Percentiles rank a stretch among this genome's conserved stretches.
Evolutionary conservation across 2,329 filamentous ascomycete genomes (phyloP).

Genomic region (Arachnomyces sp.): DNA sequence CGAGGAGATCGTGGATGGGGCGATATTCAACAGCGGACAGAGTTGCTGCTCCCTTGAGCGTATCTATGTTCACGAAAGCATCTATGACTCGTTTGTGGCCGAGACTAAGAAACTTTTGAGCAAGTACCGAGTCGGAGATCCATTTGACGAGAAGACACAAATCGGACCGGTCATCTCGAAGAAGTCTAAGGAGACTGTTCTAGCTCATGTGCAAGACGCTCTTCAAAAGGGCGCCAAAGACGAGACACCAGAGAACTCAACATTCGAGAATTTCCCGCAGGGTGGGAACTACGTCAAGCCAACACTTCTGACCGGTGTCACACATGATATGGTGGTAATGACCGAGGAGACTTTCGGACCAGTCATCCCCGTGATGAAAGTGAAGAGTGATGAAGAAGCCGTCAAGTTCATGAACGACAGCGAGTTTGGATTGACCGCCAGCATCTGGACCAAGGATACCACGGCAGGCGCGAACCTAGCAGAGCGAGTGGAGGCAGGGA

Average conservation of each 20-base stretch:
- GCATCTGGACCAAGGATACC: slow-evolving; percentile 90
- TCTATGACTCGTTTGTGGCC: slow-evolving; percentile 75
- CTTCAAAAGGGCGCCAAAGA: slow-evolving; percentile 76
- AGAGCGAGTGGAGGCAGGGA: slow-evolving; percentile 80
- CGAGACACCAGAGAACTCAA: slow-evolving; percentile 71
- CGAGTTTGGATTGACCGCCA: slow-evolving; percentile 90
- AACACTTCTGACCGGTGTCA: slow-evolving; percentile 70
- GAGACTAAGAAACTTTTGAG: slow-evolving; percentile 72
- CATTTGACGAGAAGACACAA: slow-evolving; percentile 68
- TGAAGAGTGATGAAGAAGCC: slow-evolving; percentile 72
- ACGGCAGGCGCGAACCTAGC: slow-evolving; percentile 66
- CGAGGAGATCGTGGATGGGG: slow-evolving; percentile 88
- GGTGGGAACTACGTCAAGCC: slow-evolving; percentile 85
- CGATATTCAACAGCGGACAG: slow-evolving; percentile 98
- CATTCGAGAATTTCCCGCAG: slow-evolving; percentile 63
- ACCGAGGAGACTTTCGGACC: slow-evolving; percentile 92
- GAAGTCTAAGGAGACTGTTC: slow-evolving; percentile 66
- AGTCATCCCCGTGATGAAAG: slow-evolving; percentile 83
- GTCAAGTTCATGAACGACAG: slow-evolving; percentile 86
- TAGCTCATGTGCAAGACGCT: slow-evolving; percentile 74
- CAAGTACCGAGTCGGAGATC: slow-evolving; percentile 82
- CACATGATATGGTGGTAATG: slow-evolving; percentile 82
- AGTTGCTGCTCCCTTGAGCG: slow-evolving; percentile 91
- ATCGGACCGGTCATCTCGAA: slow-evolving; percentile 84
- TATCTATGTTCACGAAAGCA: slow-evolving; percentile 78